phyloP scores from a whole-genome alignment of 441 rosid species.

The Melianthus villosus region DNA sequence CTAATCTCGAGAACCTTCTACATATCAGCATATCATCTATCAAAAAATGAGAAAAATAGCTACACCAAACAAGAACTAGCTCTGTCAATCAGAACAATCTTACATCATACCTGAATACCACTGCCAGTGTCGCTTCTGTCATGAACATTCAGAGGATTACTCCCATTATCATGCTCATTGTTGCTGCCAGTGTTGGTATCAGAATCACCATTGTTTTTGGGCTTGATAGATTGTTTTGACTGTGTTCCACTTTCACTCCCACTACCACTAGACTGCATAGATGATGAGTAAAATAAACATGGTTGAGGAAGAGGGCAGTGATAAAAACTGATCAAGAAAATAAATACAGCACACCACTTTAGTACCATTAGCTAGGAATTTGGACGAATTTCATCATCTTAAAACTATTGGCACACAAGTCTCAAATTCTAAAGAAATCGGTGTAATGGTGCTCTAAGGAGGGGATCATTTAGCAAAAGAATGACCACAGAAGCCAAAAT shows the following conservation, averaged over 20 bases:
- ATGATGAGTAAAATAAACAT: conserved; percentile 9
- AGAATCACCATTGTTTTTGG: conserved; percentile 23
- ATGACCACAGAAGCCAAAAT: too few relatives aligned
- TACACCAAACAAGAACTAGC: background rate
- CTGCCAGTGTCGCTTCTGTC: conserved; percentile 49
- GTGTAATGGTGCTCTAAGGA: too few relatives aligned
- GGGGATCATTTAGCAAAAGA: too few relatives aligned
- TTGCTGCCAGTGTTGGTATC: conserved; percentile 24
- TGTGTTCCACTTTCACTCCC: conserved; percentile 51
- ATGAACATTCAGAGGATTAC: conserved; percentile 18
- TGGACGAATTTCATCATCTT: too few relatives aligned
- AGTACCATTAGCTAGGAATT: too few relatives aligned
- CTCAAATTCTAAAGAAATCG: too few relatives aligned
- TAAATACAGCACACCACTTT: too few relatives aligned
- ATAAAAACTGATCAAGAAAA: conserved; percentile 7
- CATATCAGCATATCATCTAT: background rate
- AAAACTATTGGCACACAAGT: too few relatives aligned
- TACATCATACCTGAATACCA: conserved; percentile 52
- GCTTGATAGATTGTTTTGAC: conserved; percentile 19
- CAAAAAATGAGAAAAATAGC: background rate
- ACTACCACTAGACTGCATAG: conserved; percentile 42
- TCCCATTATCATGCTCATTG: conserved; percentile 26
- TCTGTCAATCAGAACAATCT: background rate
- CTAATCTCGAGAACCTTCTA: background rate
- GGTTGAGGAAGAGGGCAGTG: too few relatives aligned